These are phyloP conservation scores for Fusarium albidum DNA, from an alignment of 2,329 filamentous ascomycete species.

Conservation along the genomic window DNA sequence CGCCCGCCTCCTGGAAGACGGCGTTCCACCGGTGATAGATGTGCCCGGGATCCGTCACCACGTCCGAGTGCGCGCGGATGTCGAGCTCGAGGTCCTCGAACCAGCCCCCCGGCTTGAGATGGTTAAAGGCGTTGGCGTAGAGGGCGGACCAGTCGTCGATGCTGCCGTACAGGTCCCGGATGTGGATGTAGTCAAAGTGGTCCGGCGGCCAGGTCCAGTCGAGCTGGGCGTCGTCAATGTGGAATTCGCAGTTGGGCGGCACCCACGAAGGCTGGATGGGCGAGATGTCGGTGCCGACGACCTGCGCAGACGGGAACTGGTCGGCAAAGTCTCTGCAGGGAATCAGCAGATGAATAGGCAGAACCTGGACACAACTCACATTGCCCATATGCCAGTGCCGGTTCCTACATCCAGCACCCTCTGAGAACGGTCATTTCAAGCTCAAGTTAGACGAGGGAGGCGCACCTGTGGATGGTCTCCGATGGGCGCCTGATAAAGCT, in stretches of 20 bases:
- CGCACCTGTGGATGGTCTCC: conserved; percentile 14
- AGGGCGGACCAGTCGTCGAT: conserved; percentile 65
- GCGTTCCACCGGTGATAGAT: conserved; percentile 32
- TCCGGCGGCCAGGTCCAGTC: conserved; percentile 55
- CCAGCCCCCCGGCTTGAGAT: conserved; percentile 53
- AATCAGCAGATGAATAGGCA: neutral
- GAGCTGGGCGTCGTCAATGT: conserved; percentile 46
- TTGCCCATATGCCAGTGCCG: conserved; percentile 65
- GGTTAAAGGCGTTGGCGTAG: conserved; percentile 58
- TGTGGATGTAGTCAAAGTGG: conserved; percentile 67
- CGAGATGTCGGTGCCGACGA: conserved; percentile 48
- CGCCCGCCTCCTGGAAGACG: conserved; percentile 24
- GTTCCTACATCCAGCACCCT: conserved; percentile 61
- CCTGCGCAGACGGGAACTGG: conserved; percentile 38
- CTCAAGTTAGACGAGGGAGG: rapidly evolving
- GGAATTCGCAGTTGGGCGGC: conserved; percentile 43
- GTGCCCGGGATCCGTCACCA: conserved; percentile 17
- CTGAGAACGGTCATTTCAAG: conserved; percentile 4
- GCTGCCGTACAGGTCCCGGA: conserved; percentile 62
- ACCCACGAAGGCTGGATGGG: conserved; percentile 44
- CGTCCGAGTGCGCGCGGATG: conserved; percentile 16
- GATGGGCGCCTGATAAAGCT: conserved; percentile 46
- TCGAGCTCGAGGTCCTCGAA: conserved; percentile 39
- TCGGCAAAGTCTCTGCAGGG: conserved; percentile 41
- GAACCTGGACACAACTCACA: conserved; percentile 4